Conservation (phyloP, 139 green algal genomes). For the Coelastrella sp. region DNA sequence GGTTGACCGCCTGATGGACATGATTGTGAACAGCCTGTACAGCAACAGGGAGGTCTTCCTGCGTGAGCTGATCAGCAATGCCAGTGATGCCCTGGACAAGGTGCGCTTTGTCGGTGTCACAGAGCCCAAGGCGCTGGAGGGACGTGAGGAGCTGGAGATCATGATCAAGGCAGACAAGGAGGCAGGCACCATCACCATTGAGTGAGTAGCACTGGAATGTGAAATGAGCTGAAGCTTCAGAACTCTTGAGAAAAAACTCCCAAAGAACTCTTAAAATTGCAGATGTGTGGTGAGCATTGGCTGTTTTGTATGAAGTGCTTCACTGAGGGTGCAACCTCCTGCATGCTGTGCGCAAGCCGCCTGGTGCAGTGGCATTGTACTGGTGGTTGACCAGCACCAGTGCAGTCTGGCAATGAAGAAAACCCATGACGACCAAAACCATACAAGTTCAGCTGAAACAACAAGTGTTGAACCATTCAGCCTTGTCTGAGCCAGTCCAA, state of each 20-base stretch:
- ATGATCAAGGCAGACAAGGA: constrained; percentile 89
- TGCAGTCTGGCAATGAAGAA: constrained; percentile 3
- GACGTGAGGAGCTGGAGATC: constrained; percentile 88
- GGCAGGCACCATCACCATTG: constrained; percentile 90
- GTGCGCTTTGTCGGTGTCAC: constrained; percentile 83
- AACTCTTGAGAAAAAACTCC: too few species aligned
- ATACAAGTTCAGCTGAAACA: neutral
- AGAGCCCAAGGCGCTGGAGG: constrained; percentile 69
- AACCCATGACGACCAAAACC: constrained; percentile 30
- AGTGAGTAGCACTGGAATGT: constrained; percentile 63
- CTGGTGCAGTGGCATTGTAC: neutral
- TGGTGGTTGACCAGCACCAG: neutral
- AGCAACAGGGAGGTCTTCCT: constrained; percentile 94
- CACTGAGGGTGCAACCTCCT: neutral
- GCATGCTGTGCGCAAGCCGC: neutral
- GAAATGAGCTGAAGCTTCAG: neutral
- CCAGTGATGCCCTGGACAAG: constrained; percentile 97
- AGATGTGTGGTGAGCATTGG: neutral
- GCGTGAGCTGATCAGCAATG: constrained; percentile 94
- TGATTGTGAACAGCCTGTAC: constrained; percentile 99
- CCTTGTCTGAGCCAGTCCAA: constrained; percentile 39
- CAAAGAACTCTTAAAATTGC: neutral
- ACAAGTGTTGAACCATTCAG: constrained; percentile 23
- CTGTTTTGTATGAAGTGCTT: neutral
- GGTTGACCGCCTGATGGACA: constrained; percentile 97